A percentile compares a stretch with the other conserved stretches of the same genome.
These are phyloP conservation scores for Pleurotus cornucopiae DNA, from an alignment of 768 basidiomycete genomes.

Conservation along the genomic window DNA sequence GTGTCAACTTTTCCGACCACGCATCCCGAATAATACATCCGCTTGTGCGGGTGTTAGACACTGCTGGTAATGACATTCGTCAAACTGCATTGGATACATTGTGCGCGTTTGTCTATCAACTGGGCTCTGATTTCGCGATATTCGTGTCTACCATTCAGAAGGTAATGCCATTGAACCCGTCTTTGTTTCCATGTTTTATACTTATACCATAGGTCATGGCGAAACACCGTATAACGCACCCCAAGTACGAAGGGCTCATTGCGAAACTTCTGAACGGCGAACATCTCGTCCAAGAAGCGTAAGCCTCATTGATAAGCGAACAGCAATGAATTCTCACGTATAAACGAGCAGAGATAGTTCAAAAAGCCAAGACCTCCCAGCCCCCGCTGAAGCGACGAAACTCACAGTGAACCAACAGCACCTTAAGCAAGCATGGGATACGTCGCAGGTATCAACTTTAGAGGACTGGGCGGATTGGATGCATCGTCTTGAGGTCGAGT, in stretches of 20 bases:
- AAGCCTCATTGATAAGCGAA: neutral
- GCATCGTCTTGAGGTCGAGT: conserved; percentile 86
- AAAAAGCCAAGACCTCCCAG: conserved; percentile 70
- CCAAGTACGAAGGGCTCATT: conserved; percentile 84
- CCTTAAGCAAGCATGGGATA: conserved; percentile 95
- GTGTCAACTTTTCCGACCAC: conserved; percentile 97
- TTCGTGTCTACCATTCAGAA: conserved; percentile 98
- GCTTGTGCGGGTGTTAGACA: conserved; percentile 79
- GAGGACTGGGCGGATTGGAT: conserved; percentile 98
- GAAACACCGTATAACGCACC: conserved; percentile 66
- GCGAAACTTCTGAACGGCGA: conserved; percentile 89
- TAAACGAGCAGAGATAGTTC: conserved; percentile 43
- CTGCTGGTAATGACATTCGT: conserved; percentile 72
- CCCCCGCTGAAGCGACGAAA: conserved; percentile 81
- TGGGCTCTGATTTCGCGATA: conserved; percentile 95
- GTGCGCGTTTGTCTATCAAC: conserved; percentile 87
- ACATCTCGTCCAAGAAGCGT: conserved; percentile 75
- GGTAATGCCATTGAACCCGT: conserved; percentile 34
- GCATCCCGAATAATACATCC: conserved; percentile 97
- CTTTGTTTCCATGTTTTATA: neutral
- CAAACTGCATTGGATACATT: conserved; percentile 89
- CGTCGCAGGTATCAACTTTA: conserved; percentile 64
- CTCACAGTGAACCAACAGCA: conserved; percentile 96
- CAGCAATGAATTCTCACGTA: neutral
- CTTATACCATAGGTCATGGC: neutral